Percentiles rank a stretch among this genome's conserved stretches.
Evolutionary conservation across 768 basidiomycete species (phyloP).

Genomic region (Boletus sp.): DNA sequence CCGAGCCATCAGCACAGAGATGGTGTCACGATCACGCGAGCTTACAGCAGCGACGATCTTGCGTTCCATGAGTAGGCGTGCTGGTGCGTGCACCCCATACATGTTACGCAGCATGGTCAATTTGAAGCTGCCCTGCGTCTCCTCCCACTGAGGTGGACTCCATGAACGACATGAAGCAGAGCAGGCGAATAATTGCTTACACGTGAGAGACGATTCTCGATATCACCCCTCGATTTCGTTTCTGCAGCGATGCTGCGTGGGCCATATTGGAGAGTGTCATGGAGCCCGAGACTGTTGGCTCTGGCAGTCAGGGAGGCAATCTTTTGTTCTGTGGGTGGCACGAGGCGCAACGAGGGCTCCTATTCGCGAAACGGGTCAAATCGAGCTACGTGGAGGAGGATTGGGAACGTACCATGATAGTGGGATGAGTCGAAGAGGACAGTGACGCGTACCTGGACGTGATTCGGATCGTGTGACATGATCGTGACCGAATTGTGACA

Average conservation of each 20-base stretch:
- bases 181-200: conserved; percentile 42
- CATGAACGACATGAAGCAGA: not conserved
- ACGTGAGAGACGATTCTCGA: conserved; percentile 74
- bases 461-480: conserved; percentile 17
- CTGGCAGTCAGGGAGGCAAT: conserved; percentile 66
- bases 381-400: not conserved
- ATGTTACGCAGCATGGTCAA: conserved; percentile 81
- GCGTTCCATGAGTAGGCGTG: conserved; percentile 92
- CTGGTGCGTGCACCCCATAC: conserved; percentile 85
- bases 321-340: conserved; percentile 55
- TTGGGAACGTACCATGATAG: conserved; percentile 21
- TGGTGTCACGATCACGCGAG: not conserved
- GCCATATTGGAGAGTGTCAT: conserved; percentile 87
- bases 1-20: not conserved
- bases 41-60: conserved; percentile 74
- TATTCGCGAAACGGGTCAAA: conserved; percentile 14
- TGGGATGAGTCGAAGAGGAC: not conserved
- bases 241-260: conserved; percentile 78
- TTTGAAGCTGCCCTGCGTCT: conserved; percentile 85
- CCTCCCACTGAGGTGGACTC: conserved; percentile 71
- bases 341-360: conserved; percentile 59
- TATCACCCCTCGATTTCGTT: conserved; percentile 53
- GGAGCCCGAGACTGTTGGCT: conserved; percentile 74
- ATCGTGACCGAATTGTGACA: conserved; percentile 31
- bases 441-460: conserved; percentile 19